These are phyloP conservation scores for Talaromyces amestolkiae DNA, from an alignment of 2,329 filamentous ascomycete species.

Conservation along the genomic window DNA sequence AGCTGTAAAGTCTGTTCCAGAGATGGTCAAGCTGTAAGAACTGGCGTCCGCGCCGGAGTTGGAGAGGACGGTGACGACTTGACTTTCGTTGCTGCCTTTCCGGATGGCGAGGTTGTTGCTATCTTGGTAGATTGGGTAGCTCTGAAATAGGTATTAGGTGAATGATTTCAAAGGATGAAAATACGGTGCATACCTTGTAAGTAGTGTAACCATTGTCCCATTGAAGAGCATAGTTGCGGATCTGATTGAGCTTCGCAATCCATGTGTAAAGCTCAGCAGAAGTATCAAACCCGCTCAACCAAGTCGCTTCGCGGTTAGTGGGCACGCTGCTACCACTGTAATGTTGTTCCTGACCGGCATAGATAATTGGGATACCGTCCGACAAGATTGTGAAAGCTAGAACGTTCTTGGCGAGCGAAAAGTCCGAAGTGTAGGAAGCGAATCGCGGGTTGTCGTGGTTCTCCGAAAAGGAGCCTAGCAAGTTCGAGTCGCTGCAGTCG, in stretches of 20 bases:
- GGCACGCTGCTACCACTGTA: conserved; percentile 54
- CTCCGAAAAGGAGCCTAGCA: conserved; percentile 57
- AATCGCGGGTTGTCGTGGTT: conserved; percentile 63
- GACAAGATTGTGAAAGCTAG: conserved; percentile 59
- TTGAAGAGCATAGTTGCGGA: conserved; percentile 47
- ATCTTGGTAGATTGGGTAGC: conserved; percentile 46
- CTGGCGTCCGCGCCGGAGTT: conserved; percentile 37
- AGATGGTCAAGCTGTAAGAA: conserved; percentile 28
- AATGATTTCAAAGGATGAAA: not conserved
- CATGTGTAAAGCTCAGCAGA: conserved; percentile 50
- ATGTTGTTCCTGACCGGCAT: conserved; percentile 67
- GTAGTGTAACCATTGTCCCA: conserved; percentile 41
- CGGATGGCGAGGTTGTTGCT: conserved; percentile 46
- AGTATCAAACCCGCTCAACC: conserved; percentile 53
- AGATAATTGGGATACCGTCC: conserved; percentile 64
- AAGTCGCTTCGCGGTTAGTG: conserved; percentile 57
- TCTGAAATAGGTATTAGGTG: conserved; percentile 23
- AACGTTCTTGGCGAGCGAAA: conserved; percentile 57
- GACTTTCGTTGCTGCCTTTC: conserved; percentile 41
- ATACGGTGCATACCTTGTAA: conserved; percentile 30
- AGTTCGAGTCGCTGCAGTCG: conserved; percentile 44
- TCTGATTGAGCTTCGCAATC: conserved; percentile 50
- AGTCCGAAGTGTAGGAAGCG: conserved; percentile 38
- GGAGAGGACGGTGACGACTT: conserved; percentile 43
- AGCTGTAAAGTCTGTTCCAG: conserved; percentile 26